These are phyloP conservation scores for Aegle marmelos DNA, from an alignment of 345 rosid species.

Conservation along the genomic window DNA sequence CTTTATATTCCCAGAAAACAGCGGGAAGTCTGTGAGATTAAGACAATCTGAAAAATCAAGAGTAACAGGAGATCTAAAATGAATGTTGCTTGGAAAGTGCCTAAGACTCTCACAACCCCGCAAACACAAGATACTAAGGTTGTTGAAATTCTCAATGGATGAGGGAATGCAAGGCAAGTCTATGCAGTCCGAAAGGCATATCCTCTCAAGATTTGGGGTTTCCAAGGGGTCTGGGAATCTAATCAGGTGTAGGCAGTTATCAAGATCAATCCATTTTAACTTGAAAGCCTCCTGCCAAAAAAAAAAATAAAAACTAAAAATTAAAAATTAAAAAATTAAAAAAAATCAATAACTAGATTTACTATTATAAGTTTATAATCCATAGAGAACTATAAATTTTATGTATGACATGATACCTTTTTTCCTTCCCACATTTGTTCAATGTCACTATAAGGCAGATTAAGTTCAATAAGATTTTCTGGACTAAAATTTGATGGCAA, in stretches of 20 bases:
- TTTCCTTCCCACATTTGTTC: not conserved
- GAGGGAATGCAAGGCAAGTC: not conserved
- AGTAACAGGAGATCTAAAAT: not conserved
- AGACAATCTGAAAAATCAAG: conserved; percentile 1
- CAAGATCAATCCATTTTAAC: not conserved
- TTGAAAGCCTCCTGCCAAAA: not conserved
- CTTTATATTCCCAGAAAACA: not conserved
- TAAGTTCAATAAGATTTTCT: not conserved
- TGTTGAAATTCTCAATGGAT: not conserved
- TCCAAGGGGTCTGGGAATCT: not conserved
- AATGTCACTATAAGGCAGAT: not conserved
- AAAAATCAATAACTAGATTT: not conserved
- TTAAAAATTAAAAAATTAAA: too few species aligned
- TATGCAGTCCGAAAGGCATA: not conserved
- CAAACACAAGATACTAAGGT: not conserved
- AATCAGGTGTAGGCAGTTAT: not conserved
- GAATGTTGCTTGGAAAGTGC: not conserved
- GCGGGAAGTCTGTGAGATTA: conserved; percentile 2
- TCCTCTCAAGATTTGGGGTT: not conserved
- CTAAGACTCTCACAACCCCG: not conserved
- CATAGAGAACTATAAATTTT: not conserved
- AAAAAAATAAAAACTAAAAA: too few species aligned
- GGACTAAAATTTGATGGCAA: not conserved
- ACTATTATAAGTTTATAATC: not conserved
- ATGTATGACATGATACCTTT: not conserved